Conservation (phyloP, 768 basidiomycete genomes). For the Termitomyces sp. region DNA sequence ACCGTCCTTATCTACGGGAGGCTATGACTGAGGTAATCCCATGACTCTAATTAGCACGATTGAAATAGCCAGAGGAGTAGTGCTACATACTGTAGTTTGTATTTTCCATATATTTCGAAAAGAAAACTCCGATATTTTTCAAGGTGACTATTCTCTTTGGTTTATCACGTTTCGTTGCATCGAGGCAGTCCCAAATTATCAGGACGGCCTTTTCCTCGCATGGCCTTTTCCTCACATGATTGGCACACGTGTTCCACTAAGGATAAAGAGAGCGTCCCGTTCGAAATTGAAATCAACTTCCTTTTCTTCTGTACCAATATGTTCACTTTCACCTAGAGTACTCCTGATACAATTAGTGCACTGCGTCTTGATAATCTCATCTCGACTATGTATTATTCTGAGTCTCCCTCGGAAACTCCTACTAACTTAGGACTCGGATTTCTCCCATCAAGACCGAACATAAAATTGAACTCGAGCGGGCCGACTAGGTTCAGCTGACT, state of each 20-base stretch:
- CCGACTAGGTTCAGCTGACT: constrained; percentile 1
- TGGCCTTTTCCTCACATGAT: no score
- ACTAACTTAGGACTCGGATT: background rate
- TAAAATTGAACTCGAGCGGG: background rate
- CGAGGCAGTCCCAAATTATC: no score
- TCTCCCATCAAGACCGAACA: background rate
- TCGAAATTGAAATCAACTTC: background rate
- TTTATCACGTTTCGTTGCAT: no score
- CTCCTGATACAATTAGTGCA: background rate
- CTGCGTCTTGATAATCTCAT: background rate
- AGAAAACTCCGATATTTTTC: background rate
- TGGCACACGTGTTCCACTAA: background rate
- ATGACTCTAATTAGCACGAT: background rate
- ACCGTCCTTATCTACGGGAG: constrained; percentile 65
- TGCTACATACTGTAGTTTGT: background rate
- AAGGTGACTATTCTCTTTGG: background rate
- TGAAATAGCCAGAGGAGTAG: background rate
- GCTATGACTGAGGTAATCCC: constrained; percentile 35
- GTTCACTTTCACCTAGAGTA: background rate
- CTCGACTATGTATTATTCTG: background rate
- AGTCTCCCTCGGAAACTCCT: background rate
- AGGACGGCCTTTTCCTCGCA: no score
- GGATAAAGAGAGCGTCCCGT: no score
- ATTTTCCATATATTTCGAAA: background rate
- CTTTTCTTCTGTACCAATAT: background rate